Evolutionary conservation across 352 stramenopile species (phyloP).

Genomic region (Pythium scleroteichum): DNA sequence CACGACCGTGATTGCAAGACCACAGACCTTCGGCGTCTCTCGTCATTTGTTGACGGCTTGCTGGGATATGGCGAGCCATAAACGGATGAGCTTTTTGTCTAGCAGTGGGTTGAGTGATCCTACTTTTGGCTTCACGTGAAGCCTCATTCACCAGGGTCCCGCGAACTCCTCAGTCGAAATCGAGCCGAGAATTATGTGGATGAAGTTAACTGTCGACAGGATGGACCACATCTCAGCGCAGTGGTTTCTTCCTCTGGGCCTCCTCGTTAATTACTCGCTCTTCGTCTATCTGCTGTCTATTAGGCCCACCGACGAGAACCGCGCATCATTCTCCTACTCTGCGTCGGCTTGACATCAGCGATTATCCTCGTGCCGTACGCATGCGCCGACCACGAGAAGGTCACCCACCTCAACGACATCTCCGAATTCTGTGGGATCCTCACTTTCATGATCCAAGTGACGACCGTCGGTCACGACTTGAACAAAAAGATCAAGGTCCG

Average conservation of each 20-base stretch:
- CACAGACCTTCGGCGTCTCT: too few relatives aligned
- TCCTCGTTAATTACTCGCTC: slow-evolving; percentile 47
- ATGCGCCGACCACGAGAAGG: slow-evolving; percentile 16
- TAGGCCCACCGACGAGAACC: slow-evolving; percentile 24
- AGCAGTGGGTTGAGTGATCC: too few relatives aligned
- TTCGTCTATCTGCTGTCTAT: slow-evolving; percentile 45
- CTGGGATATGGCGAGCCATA: too few relatives aligned
- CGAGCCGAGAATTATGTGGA: too few relatives aligned
- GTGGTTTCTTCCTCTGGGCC: slow-evolving; percentile 29
- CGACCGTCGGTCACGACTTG: slow-evolving; percentile 21
- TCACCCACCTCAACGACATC: slow-evolving; percentile 18
- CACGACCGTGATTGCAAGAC: too few relatives aligned
- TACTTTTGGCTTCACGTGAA: too few relatives aligned
- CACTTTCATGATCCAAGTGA: slow-evolving; percentile 24
- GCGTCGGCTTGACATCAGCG: slow-evolving; percentile 28
- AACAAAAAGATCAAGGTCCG: slow-evolving; percentile 22
- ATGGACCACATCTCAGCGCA: too few relatives aligned
- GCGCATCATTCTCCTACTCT: slow-evolving; percentile 24
- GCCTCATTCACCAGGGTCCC: too few relatives aligned
- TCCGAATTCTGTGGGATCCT: slow-evolving; percentile 15
- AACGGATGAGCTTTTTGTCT: too few relatives aligned
- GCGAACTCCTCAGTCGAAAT: too few relatives aligned
- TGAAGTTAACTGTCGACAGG: too few relatives aligned
- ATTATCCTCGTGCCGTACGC: slow-evolving; percentile 33
- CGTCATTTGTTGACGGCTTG: too few relatives aligned